These are phyloP conservation scores for Angophora floribunda DNA, from an alignment of 345 rosid genomes.

Conservation along the genomic window DNA sequence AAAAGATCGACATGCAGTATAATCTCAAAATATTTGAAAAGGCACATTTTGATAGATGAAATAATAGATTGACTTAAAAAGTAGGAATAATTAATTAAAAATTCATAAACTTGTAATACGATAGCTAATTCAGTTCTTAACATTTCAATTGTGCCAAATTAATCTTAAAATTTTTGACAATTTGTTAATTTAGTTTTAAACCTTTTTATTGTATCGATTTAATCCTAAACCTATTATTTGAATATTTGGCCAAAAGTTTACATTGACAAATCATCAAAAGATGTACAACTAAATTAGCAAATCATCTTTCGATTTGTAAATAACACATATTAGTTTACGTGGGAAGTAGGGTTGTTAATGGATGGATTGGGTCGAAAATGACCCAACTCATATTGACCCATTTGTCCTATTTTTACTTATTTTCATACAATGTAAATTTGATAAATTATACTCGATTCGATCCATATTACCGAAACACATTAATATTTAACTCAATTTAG, in stretches of 20 bases:
- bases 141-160: fast-evolving
- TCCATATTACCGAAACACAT: too few relatives aligned
- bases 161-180: too few relatives aligned
- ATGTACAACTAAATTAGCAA: neutral
- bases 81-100: neutral
- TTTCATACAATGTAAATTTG: too few relatives aligned
- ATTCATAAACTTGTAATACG: neutral
- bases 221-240: neutral
- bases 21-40: neutral
- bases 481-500: too few relatives aligned
- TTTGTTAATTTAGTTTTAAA: too few relatives aligned
- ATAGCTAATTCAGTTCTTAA: neutral
- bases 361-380: too few relatives aligned
- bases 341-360: too few relatives aligned
- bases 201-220: too few relatives aligned
- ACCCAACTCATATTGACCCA: too few relatives aligned
- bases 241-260: neutral
- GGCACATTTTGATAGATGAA: neutral
- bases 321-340: neutral
- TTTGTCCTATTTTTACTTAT: too few relatives aligned
- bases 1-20: fast-evolving
- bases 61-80: neutral
- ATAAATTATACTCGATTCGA: too few relatives aligned
- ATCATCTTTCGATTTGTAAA: neutral
- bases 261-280: neutral